Evolutionary conservation across 345 rosid species (phyloP).

Genomic region (Citrus australasica): DNA sequence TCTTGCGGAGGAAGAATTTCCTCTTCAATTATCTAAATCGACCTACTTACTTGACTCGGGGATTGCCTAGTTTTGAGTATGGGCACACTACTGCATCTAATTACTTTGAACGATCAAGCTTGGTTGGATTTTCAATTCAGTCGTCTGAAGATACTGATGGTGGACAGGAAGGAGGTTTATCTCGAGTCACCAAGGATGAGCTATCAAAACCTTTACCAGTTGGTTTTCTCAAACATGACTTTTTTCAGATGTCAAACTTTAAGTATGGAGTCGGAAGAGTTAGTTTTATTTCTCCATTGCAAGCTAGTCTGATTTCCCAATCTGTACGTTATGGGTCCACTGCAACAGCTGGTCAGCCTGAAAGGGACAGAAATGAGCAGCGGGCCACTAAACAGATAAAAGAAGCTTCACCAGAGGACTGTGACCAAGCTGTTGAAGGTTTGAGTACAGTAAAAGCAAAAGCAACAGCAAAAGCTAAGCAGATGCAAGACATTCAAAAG

Average conservation of each 20-base stretch:
- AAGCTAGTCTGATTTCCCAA: slow-evolving; percentile 34
- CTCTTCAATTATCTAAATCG: slow-evolving; percentile 33
- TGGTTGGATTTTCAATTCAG: slow-evolving; percentile 16
- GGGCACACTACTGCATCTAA: slow-evolving; percentile 25
- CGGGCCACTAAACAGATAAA: slow-evolving; percentile 49
- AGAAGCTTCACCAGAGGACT: slow-evolving; percentile 91
- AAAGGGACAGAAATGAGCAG: slow-evolving; percentile 42
- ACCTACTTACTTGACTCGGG: slow-evolving; percentile 29
- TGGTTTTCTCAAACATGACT: slow-evolving; percentile 20
- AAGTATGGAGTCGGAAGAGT: slow-evolving; percentile 37
- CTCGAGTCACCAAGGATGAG: slow-evolving; percentile 28
- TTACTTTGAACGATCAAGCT: slow-evolving; percentile 16
- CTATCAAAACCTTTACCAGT: slow-evolving; percentile 1
- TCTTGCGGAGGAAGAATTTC: slow-evolving; percentile 50
- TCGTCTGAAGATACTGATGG: slow-evolving; percentile 21
- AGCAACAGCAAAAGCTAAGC: slow-evolving; percentile 88
- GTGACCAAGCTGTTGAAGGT: slow-evolving; percentile 96
- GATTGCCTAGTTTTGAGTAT: slow-evolving; percentile 37
- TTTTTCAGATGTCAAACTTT: slow-evolving; percentile 23
- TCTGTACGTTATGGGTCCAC: slow-evolving; percentile 44
- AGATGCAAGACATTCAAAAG: slow-evolving; percentile 60
- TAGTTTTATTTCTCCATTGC: slow-evolving; percentile 32
- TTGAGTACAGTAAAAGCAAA: slow-evolving; percentile 78
- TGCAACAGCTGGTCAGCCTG: slow-evolving; percentile 59
- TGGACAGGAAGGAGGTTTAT: slow-evolving; percentile 23